Percentiles rank a stretch among this genome's conserved stretches.
Evolutionary conservation across 768 basidiomycete genomes (phyloP).

Genomic region (Fibroporia radiculosa): DNA sequence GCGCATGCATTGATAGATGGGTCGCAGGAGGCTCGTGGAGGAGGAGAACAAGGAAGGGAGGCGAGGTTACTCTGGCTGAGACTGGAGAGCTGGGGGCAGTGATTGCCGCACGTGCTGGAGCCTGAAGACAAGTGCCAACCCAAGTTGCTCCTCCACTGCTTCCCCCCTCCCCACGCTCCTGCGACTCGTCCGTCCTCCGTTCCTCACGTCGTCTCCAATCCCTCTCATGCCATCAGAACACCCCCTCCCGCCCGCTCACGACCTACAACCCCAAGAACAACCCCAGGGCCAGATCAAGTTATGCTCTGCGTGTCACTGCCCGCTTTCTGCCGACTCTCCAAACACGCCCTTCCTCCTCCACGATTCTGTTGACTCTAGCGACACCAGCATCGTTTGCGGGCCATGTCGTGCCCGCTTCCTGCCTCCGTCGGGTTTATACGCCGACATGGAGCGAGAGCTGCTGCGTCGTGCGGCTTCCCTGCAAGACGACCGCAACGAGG

Average conservation of each 20-base stretch:
- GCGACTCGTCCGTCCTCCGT: constrained; percentile 11
- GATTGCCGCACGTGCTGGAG: constrained; percentile 9
- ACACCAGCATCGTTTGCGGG: constrained; percentile 34
- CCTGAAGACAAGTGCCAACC: constrained; percentile 1
- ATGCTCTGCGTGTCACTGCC: constrained; percentile 25
- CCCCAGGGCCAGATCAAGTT: constrained; percentile 24
- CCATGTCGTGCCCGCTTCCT: constrained; percentile 37
- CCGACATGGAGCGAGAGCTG: constrained; percentile 24
- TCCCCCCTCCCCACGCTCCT: constrained; percentile 8
- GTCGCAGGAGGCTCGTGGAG: not conserved
- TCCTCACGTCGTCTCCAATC: constrained; percentile 11
- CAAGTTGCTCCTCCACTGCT: constrained; percentile 6
- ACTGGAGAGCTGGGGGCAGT: not conserved
- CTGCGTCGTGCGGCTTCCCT: constrained; percentile 21
- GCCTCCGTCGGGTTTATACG: constrained; percentile 17
- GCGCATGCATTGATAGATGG: not conserved
- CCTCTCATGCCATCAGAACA: constrained; percentile 48
- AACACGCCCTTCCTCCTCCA: constrained; percentile 20
- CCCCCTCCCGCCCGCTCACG: constrained; percentile 17
- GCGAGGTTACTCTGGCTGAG: constrained; percentile 1
- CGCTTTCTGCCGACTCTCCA: constrained; percentile 22
- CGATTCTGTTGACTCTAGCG: constrained; percentile 20
- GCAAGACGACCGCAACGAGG: constrained; percentile 26
- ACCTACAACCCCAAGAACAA: constrained; percentile 18
- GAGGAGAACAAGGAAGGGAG: not conserved